phyloP scores from a whole-genome alignment of 2,329 filamentous ascomycete species.

The Trichoderma lentiforme region DNA sequence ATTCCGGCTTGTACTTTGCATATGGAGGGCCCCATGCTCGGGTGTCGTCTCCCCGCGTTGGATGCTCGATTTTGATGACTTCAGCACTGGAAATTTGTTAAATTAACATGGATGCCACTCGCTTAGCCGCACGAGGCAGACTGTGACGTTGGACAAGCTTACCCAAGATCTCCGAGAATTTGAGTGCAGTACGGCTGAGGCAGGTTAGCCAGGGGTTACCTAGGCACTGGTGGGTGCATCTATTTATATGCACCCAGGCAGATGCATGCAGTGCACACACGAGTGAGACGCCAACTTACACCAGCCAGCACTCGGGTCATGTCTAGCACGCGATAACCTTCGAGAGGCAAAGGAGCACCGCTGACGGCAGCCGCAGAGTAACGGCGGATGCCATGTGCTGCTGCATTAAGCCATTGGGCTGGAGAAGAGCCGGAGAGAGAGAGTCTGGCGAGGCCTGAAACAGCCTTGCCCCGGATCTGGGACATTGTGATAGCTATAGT shows the following conservation, averaged over 20 bases:
- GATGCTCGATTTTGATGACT: conserved; percentile 96
- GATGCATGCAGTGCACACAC: background rate
- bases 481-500: background rate
- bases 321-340: conserved; percentile 85
- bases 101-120: background rate
- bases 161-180: conserved; percentile 94
- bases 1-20: conserved; percentile 67
- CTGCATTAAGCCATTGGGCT: background rate
- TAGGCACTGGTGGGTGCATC: background rate
- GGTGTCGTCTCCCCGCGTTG: conserved; percentile 86
- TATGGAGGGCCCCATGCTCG: conserved; percentile 96
- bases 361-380: conserved; percentile 30
- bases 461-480: background rate
- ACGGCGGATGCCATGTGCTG: conserved; percentile 25
- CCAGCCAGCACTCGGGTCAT: conserved; percentile 96
- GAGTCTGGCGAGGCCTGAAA: background rate
- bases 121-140: background rate
- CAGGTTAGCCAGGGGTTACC: conserved; percentile 17
- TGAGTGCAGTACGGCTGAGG: conserved; percentile 91
- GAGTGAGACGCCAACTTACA: conserved; percentile 51
- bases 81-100: conserved; percentile 62
- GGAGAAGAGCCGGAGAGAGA: conserved; percentile 16
- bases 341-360: conserved; percentile 57
- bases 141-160: conserved; percentile 25
- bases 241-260: background rate